Evolutionary conservation across 2,329 filamentous ascomycete species (phyloP), one percentile per base, ranked within the genome.

Genomic region (Alternaria sp.): DNA sequence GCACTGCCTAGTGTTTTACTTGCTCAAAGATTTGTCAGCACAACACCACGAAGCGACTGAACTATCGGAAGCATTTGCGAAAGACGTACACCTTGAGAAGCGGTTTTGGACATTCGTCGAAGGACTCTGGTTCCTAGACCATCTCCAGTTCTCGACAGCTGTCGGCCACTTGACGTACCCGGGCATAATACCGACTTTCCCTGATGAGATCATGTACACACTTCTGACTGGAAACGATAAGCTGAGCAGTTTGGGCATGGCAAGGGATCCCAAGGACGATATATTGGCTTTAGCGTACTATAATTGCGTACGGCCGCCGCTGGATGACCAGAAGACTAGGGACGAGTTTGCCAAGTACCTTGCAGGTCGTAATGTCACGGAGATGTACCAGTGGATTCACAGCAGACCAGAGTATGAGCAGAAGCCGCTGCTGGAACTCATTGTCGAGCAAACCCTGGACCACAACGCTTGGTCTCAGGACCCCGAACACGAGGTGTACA

Each of bases 21-120:
- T 96, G 39, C 85, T 96, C 3, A 89, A 92, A 71, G 92, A 96
- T 75, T 87, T 90, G 73, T 87, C 90, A 39, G 78, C 80, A 12
- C 74, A 81, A 28, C 65, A 69, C 9, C 69, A 75, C 47, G 82
- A 85, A 52, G 82, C 83, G 20, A 82, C 84, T 4, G 78, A 84
- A 18, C 82, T 85, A 36, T 71, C 82, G 7, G 83, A 88, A 2
- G 83, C 74, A 1, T 93, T 94, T 68, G 87, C 89, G 16, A 78
- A 80, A 42, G 80, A 81, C 24, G 88, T 88, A 5, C 88, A 89
- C 64, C 83, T 96, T 52, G 91, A 93, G 1, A 83, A 85, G 56
- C 92, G 89, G 67, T 96, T 94, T 76, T 88, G 89, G 77, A 87
- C 91, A 46, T 91, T 94, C 69, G 92, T 95, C 80, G 88, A 91